Conservation (phyloP, 768 basidiomycete species). For the Termitomyces sp. region DNA sequence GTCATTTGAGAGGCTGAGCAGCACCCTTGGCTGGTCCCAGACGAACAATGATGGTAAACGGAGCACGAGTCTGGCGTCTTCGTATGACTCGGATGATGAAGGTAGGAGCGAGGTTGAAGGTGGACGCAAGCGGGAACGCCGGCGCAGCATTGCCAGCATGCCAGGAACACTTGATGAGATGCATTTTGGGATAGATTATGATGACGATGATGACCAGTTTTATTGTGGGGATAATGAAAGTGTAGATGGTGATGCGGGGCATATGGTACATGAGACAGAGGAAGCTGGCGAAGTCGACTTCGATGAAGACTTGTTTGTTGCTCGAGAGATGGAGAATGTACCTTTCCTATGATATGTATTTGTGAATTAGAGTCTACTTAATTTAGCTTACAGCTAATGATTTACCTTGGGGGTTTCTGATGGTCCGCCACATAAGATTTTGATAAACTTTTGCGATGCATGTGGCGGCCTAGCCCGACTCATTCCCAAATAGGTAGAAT, state of each 20-base stretch:
- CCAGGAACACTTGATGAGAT: constrained; percentile 74
- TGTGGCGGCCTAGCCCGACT: too few species aligned
- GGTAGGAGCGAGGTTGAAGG: constrained; percentile 32
- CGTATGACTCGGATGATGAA: constrained; percentile 50
- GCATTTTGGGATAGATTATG: constrained; percentile 50
- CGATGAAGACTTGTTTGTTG: constrained; percentile 74
- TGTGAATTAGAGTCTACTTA: not conserved
- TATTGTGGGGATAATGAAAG: constrained; percentile 26
- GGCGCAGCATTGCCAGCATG: constrained; percentile 77
- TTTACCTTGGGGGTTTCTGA: not conserved
- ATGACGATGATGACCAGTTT: constrained; percentile 33
- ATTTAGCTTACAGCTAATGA: not conserved
- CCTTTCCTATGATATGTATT: constrained; percentile 44
- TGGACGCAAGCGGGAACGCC: constrained; percentile 35
- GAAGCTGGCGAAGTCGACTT: constrained; percentile 69
- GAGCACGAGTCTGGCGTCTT: constrained; percentile 52
- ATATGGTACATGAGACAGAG: constrained; percentile 40
- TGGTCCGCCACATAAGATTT: not conserved
- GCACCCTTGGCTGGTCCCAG: constrained; percentile 42
- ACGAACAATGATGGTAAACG: constrained; percentile 28
- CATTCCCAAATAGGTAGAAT: too few species aligned
- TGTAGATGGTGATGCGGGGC: constrained; percentile 27
- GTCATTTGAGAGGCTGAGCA: constrained; percentile 68
- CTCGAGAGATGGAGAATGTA: constrained; percentile 80
- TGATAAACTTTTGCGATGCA: not conserved